Percentiles rank a stretch among this genome's conserved stretches.
These are phyloP conservation scores for Colletotrichum australisinense DNA, from an alignment of 2,329 filamentous ascomycete genomes.

Conservation along the genomic window DNA sequence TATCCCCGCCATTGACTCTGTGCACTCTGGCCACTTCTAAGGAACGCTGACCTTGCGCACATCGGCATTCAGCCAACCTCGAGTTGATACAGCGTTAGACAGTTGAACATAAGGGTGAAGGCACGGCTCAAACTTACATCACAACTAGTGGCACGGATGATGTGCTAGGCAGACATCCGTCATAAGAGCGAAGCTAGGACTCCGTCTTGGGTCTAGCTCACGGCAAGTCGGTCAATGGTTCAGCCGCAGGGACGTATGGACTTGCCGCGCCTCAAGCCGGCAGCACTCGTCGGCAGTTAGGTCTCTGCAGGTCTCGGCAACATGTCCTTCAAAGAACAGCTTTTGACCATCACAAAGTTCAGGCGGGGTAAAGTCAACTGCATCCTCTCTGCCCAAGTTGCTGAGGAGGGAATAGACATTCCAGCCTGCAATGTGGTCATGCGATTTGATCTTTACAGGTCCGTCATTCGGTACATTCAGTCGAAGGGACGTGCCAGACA, in stretches of 20 bases:
- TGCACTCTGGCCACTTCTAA: too few species aligned
- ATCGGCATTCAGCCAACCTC: too few species aligned
- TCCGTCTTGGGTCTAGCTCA: too few species aligned
- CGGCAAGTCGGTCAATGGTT: too few species aligned
- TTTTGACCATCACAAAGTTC: slow-evolving; percentile 76
- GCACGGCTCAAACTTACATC: too few species aligned
- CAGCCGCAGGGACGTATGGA: slow-evolving; percentile 61
- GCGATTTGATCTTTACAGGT: slow-evolving; percentile 87
- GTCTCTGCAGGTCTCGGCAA: slow-evolving; percentile 6
- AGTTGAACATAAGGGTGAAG: too few species aligned
- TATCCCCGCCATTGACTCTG: too few species aligned
- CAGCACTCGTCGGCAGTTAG: slow-evolving; percentile 60
- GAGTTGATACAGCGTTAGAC: too few species aligned
- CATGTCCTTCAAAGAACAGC: slow-evolving; percentile 79
- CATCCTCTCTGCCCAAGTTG: slow-evolving; percentile 74
- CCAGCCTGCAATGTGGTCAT: slow-evolving; percentile 75
- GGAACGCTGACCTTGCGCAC: too few species aligned
- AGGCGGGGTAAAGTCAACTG: slow-evolving; percentile 70
- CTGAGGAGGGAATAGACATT: slow-evolving; percentile 76
- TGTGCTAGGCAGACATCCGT: too few species aligned
- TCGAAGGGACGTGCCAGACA: slow-evolving; percentile 89
- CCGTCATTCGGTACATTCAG: slow-evolving; percentile 95
- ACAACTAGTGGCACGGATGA: too few species aligned
- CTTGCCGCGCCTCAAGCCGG: slow-evolving; percentile 68
- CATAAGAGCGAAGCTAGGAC: too few species aligned